phyloP scores from a whole-genome alignment of 140 eudicot genomes.

The Eryngium alpinum region DNA sequence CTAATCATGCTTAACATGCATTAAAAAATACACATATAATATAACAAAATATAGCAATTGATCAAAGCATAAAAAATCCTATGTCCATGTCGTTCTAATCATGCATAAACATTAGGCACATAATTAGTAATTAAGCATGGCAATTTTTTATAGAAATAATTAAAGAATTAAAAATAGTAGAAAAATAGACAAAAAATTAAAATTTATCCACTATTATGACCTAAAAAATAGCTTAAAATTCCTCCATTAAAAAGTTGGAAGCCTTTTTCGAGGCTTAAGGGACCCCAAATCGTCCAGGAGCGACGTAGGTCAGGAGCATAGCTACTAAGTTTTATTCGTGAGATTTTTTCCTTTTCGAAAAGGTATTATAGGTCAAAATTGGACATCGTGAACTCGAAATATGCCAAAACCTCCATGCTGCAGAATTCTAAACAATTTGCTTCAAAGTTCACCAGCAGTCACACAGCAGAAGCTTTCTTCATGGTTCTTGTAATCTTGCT shows the following conservation, averaged over 20 bases:
- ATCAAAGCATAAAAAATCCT: neutral
- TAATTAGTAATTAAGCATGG: neutral
- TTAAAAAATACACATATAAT: neutral
- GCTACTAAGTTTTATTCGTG: too few species aligned
- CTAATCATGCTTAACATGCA: neutral
- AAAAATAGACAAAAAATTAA: neutral
- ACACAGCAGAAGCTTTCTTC: neutral
- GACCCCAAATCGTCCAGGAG: neutral
- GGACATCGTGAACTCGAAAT: too few species aligned
- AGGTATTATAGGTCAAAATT: too few species aligned
- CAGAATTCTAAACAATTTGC: too few species aligned
- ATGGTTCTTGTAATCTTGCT: neutral
- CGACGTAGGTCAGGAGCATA: too few species aligned
- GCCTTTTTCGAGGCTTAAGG: neutral
- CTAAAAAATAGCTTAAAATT: neutral
- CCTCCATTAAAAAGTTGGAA: neutral
- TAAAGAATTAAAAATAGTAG: neutral
- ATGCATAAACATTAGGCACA: neutral
- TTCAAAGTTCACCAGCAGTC: too few species aligned
- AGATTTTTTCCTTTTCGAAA: too few species aligned
- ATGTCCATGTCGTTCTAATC: neutral
- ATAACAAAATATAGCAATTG: neutral
- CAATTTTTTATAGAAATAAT: too few species aligned
- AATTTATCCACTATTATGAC: neutral
- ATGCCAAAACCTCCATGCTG: too few species aligned